These are phyloP conservation scores for Tolypocladium paradoxum DNA, from an alignment of 2,329 filamentous ascomycete genomes.

Conservation along the genomic window DNA sequence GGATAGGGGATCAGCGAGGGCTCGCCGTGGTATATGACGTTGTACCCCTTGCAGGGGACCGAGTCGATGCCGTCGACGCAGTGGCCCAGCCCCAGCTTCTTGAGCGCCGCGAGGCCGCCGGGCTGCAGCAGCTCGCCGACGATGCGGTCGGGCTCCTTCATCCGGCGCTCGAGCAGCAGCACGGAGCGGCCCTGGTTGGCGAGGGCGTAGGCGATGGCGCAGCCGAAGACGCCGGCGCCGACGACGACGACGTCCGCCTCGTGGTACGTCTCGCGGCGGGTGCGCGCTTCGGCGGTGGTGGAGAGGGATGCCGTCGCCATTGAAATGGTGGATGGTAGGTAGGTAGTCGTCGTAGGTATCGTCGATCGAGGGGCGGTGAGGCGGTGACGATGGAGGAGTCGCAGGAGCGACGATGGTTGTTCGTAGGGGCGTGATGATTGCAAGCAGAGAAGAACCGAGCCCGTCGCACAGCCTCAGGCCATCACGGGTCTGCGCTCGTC, in stretches of 20 bases:
- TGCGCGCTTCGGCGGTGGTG: conserved; percentile 27
- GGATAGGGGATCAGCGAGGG: conserved; percentile 74
- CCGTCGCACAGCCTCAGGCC: background rate
- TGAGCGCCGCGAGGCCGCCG: conserved; percentile 72
- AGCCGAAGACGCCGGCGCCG: conserved; percentile 83
- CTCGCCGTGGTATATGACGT: conserved; percentile 70
- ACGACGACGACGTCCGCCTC: conserved; percentile 81
- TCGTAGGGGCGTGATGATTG: background rate
- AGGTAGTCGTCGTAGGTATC: background rate
- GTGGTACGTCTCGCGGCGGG: conserved; percentile 42
- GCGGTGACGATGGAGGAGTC: background rate
- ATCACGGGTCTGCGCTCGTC: background rate
- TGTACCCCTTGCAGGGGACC: conserved; percentile 72
- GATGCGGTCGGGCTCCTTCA: conserved; percentile 91
- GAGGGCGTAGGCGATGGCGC: conserved; percentile 72
- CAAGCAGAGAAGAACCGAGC: background rate
- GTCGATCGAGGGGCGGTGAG: background rate
- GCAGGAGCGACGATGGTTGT: background rate
- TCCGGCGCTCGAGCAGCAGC: conserved; percentile 74
- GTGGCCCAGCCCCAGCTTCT: conserved; percentile 67
- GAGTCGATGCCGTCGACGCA: conserved; percentile 87
- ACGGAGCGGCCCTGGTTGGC: conserved; percentile 87
- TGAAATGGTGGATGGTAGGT: background rate
- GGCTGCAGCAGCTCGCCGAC: conserved; percentile 93
- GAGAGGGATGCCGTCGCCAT: conserved; percentile 1